Base-by-base conservation (phyloP, 257 asterid species). In the Eucommia ulmoides region DNA sequence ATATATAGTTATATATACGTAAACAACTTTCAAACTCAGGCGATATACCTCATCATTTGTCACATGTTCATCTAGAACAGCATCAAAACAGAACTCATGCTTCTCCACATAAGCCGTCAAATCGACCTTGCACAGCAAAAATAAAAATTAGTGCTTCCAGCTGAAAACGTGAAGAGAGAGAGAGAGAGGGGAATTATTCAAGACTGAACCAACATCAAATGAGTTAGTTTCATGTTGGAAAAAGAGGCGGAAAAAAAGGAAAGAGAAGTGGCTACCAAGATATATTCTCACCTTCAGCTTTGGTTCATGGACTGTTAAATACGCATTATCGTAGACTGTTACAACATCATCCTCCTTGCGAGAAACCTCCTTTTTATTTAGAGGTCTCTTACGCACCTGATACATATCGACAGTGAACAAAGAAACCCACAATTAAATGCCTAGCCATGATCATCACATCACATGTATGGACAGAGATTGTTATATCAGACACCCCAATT, bases 51-150 rank as follows among this genome's bases (percentile, higher is more conserved):
- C 99, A 65, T 83, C 94, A 71, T 91, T 91, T 18, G 95, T 65
- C 54, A 91, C 99, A 29, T 79, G 63, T 65, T 86, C 94, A 72
- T 91, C 87, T 22, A 91, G 83, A 63, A 91, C 99, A 19, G 95
- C 96, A 74, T 91, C 96, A 68, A 91, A 86, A 73, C 89, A 77
- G 73, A 86, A 91, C 74, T 81, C 99, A 20, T 91, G 99, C 70
- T 77, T 91, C 74, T 91, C 99, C 65, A 83, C 93, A 46, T 91
- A 91, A 44, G 96, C 96, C 55, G 99, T 91, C 83, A 91, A 78
- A 70, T 91, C 99, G 61, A 91, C 96, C 99, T 91, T 29, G 7
- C 38, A 29, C 12, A n/a, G 62, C 73, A 56, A 33, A 49, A 65
- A 21, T 20, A 59, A 61, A 64, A 41, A 41, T 66, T 50, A 81